Conservation (phyloP, 345 rosid genomes). For the Eucalyptus leucophloia region DNA sequence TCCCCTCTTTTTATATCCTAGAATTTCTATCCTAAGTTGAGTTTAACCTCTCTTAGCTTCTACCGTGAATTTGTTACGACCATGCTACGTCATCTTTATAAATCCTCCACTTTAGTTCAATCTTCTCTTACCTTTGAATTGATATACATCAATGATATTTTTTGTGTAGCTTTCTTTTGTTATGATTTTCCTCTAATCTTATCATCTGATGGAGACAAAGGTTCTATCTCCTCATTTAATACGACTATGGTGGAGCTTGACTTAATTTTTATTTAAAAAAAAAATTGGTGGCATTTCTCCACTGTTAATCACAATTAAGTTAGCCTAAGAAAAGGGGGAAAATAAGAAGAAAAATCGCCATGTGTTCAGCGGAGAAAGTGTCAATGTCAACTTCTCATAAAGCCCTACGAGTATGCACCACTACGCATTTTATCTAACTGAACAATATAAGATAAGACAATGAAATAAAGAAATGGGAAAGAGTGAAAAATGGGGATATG, state of each 20-base stretch:
- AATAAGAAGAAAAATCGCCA: background rate
- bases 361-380: background rate
- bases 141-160: background rate
- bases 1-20: background rate
- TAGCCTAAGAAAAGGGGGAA: background rate
- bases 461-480: too few relatives aligned
- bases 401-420: background rate
- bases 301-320: background rate
- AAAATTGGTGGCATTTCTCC: fast-evolving
- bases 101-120: background rate
- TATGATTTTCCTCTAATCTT: background rate
- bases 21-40: background rate
- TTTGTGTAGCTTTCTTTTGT: background rate
- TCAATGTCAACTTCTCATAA: background rate
- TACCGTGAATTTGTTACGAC: background rate
- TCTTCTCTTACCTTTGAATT: background rate
- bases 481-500: background rate
- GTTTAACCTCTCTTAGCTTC: background rate
- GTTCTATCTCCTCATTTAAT: background rate
- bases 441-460: background rate
- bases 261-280: background rate
- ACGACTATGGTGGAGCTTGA: background rate
- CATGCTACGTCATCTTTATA: background rate
- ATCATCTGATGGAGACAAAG: background rate
- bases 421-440: background rate